Evolutionary conservation across 768 basidiomycete species (phyloP), one percentile per base, ranked within the genome.

Genomic region (Daedalea quercina): DNA sequence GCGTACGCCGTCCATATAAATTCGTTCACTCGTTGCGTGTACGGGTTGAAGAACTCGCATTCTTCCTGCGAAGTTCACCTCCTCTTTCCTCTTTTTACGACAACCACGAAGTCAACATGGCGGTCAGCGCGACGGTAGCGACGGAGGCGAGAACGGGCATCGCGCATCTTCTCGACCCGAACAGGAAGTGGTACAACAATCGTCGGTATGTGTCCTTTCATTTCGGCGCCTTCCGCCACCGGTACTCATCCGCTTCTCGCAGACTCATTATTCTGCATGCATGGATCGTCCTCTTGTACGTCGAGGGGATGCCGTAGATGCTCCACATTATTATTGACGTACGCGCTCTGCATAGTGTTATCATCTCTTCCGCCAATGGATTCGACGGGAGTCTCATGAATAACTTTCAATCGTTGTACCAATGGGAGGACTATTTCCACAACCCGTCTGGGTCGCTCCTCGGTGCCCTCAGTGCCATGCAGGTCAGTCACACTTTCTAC

Each of bases 141-240:
- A 58, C 66, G 45, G 67, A 67, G 41, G 54, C 55, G 2, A 51
- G 31, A 33, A 63, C 69, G 31, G 75, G 74, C 33, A 79, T 78
- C 58, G 67, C 65, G 12, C 81, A 81, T 57, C 73, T 86, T 53
- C 57, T 86, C 52, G 80, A 88, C 68, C 84, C 83, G n/a, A 78
- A 65, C 53, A 74, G 81, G 65, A 86, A 73, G 63, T 89, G 87
- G 87, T 85, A 84, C 68, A 87, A 83, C 70, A 88, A 89, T 73
- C 78, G 67, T 65, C 74, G 86, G 83, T 82, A 12, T 4, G 50
- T 31, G 13, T 12, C 11, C 11, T 25, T 40, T 50, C 37, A 40
- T 24, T 50, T 24, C 33, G 35, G 35, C n/a, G 31, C 44, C 9
- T 44, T 44, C 44, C 8, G 23, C 44, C 20, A 20, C 9, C 34